Percentiles rank a stretch among this genome's conserved stretches.
Evolutionary conservation across 2,329 filamentous ascomycete species (phyloP).

Genomic region (Tolypocladium cylindrosporum): DNA sequence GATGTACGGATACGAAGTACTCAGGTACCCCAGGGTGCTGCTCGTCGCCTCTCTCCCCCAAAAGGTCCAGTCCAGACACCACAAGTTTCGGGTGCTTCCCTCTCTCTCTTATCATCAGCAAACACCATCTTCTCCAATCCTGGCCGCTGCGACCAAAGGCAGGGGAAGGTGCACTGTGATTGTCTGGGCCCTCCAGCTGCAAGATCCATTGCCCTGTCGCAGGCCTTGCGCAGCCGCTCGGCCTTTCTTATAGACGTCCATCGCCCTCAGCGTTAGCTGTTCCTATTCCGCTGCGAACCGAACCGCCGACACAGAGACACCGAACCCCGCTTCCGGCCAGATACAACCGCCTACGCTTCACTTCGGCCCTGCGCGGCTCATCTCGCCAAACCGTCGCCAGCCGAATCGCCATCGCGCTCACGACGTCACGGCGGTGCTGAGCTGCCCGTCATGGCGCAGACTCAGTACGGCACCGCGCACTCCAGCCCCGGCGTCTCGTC

Average conservation of each 20-base stretch:
- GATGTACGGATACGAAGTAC: neutral
- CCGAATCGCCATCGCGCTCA: conserved; percentile 13
- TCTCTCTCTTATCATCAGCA: neutral
- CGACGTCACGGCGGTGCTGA: conserved; percentile 3
- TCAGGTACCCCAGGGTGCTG: neutral
- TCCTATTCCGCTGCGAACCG: neutral
- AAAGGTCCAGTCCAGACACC: neutral
- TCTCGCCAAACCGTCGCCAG: conserved; percentile 25
- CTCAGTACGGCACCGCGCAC: conserved; percentile 7
- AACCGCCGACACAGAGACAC: neutral
- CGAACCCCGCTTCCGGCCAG: conserved; percentile 2
- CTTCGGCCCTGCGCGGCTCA: conserved; percentile 7
- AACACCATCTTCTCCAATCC: neutral
- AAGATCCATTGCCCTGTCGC: neutral
- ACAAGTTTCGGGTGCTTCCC: neutral
- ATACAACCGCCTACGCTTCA: neutral
- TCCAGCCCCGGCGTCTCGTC: conserved; percentile 10
- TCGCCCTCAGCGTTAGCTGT: neutral
- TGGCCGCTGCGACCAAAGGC: neutral
- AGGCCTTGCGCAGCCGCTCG: neutral
- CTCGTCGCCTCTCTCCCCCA: neutral
- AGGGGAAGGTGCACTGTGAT: neutral
- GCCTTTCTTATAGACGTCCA: neutral
- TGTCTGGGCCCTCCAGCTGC: neutral
- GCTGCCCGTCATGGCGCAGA: conserved; percentile 10